Evolutionary conservation across 306 rosid genomes (phyloP), one percentile per base, ranked within the genome.

Genomic region (Malus domestica): DNA sequence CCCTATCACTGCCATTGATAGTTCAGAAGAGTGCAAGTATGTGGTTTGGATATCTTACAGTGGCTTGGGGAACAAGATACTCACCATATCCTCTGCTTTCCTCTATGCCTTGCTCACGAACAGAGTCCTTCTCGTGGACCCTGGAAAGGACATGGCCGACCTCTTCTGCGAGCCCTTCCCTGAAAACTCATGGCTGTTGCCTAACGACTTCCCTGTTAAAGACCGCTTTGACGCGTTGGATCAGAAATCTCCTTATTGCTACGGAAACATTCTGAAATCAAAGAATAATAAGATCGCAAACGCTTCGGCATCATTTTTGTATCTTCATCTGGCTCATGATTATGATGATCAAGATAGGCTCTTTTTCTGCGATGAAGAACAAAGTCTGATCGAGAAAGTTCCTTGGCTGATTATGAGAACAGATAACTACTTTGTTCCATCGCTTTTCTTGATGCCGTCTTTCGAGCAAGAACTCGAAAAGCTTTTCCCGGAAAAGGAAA

Each of bases 151-250:
- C 75, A 85, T 89, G 93, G 65, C 62, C 19, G 90, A 89, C 78
- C 93, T 91, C 76, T 87, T 91, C 25, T 91, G 96, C 58, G 96
- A 91, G 78, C 90, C 96, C 9, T 89, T 91, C 71, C 92, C 90
- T 10, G 84, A 84, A 11, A 69, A 80, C 49, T 86, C 93, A 16
- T 91, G 96, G 96, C 73, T 84, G 42, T 86, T 91, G n/a, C 88
- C 96, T 55, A 52, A 74, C 7, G 85, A 87, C 76, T 91, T 91
- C 32, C 89, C 96, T 73, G 76, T 87, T 5, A 74, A 75, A 29
- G 66, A 78, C 40, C 80, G 85, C 8, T 76, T 89, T 12, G 40
- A 15, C 27, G 25, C 44, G 65, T 83, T 91, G 49, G 77, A 78
- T 81, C 86, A 84, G 78, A 70, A 86, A 27, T 89, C 89, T 74